Percentiles rank a stretch among this genome's conserved stretches.
These are phyloP conservation scores for Xylaria sp. DNA, from an alignment of 2,329 filamentous ascomycete species.

Conservation along the genomic window DNA sequence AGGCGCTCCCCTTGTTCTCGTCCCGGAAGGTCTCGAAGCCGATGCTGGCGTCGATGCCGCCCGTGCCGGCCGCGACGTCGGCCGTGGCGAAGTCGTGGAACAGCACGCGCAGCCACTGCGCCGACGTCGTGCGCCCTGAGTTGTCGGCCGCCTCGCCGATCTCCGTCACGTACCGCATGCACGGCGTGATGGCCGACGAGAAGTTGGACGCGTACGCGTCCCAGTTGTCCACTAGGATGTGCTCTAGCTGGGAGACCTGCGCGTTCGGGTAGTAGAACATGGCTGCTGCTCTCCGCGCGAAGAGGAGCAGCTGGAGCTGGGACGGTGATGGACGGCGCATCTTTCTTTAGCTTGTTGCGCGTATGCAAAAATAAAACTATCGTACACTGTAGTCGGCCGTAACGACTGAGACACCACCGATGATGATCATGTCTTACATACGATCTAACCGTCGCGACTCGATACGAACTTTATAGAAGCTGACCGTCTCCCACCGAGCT, in stretches of 20 bases:
- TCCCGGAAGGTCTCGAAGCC: constrained; percentile 47
- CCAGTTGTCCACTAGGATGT: constrained; percentile 47
- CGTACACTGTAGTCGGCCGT: background rate
- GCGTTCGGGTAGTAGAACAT: constrained; percentile 48
- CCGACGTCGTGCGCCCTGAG: constrained; percentile 44
- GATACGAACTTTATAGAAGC: background rate
- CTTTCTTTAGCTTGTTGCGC: constrained; percentile 4
- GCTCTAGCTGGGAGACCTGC: constrained; percentile 41
- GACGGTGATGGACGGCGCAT: background rate
- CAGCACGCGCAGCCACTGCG: constrained; percentile 47
- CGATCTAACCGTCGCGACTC: background rate
- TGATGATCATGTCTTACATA: background rate
- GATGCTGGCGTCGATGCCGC: constrained; percentile 49
- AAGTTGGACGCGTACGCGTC: constrained; percentile 46
- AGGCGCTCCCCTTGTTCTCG: constrained; percentile 47
- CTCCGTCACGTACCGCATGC: constrained; percentile 45
- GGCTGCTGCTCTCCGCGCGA: background rate
- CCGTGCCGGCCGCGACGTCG: constrained; percentile 44
- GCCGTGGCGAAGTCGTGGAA: constrained; percentile 49
- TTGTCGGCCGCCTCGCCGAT: constrained; percentile 40
- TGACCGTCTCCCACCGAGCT: background rate
- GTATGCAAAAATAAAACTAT: too few relatives aligned
- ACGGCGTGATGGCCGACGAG: constrained; percentile 47
- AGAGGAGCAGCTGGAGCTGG: background rate
- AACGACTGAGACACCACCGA: background rate